Evolutionary conservation across 2,329 filamentous ascomycete species (phyloP), one percentile per base, ranked within the genome.

Genomic region (Paraphoma sp.): DNA sequence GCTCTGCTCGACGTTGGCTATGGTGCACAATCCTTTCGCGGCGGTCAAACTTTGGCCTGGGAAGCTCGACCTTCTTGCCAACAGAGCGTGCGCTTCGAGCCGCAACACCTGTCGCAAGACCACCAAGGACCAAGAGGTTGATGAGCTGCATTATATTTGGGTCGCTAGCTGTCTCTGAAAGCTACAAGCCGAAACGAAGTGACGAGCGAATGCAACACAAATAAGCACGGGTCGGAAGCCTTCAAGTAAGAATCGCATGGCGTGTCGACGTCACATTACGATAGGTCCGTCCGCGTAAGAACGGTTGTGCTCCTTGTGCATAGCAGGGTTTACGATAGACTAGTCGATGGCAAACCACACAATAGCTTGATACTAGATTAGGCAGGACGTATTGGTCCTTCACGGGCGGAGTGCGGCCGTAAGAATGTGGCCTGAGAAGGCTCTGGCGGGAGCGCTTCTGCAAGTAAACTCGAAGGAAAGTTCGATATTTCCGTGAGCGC

Each of bases 41-140:
- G 43, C 59, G 59, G 38, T 59, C 67, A 30, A 65, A 56, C 43
- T 70, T 61, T n/a, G 73, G 68, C 48, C 62, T 60, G 17, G 67
- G 62, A 41, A 72, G 54, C 43, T 72, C 64, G 17, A 62, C 57
- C 49, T 69, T 72, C 64, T 71, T 74, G 50, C 68, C 72, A 31
- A 69, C 65, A 44, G 66, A 67, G 14, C 60, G 64, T 16, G 70
- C 62, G 53, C 69, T 74, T 29, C 71, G 66, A 14, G 72, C 73
- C 42, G 63, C 59, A 46, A 63, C 67, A 18, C 63, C 67, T 52
- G 55, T 56, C 6, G 68, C 67, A 42, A 76, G 62, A 44, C 71
- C 69, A 30, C 62, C 48, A 48, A 74, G 51, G 47, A 68, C 71
- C 42, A 76, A 53, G 23, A 73, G 46, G n/a, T 71, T 68, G 41